phyloP scores from a whole-genome alignment of 352 stramenopile genomes.

The Peronospora belbahrii region DNA sequence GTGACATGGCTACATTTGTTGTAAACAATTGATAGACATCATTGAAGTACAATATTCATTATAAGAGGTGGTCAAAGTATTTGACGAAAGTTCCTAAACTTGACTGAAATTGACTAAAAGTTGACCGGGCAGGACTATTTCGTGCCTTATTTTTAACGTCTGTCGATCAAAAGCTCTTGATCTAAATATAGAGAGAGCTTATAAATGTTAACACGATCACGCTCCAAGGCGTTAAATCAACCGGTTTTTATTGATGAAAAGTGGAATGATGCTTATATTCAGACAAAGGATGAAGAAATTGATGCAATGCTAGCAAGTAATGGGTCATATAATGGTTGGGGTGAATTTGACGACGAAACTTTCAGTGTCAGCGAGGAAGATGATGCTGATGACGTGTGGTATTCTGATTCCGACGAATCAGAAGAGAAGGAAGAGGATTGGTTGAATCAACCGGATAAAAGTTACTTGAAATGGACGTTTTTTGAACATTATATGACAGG shows the following conservation, averaged over 20 bases:
- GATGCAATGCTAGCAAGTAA: constrained; percentile 53
- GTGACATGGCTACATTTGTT: constrained; percentile 11
- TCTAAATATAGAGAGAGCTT: too few species aligned
- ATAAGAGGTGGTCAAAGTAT: too few species aligned
- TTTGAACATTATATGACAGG: constrained; percentile 27
- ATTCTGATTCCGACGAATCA: constrained; percentile 31
- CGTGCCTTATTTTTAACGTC: too few species aligned
- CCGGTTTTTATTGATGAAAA: constrained; percentile 76
- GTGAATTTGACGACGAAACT: constrained; percentile 37
- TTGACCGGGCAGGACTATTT: too few species aligned
- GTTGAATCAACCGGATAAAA: constrained; percentile 1
- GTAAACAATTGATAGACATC: too few species aligned
- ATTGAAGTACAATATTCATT: too few species aligned
- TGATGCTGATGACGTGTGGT: constrained; percentile 28
- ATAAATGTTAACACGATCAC: constrained; percentile 76
- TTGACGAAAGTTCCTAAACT: too few species aligned
- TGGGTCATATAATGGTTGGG: constrained; percentile 39
- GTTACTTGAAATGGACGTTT: constrained; percentile 1
- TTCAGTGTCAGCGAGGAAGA: constrained; percentile 17
- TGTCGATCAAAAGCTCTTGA: too few species aligned
- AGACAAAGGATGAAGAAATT: constrained; percentile 79
- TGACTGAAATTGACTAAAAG: too few species aligned
- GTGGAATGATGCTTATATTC: constrained; percentile 80
- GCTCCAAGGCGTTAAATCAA: constrained; percentile 50
- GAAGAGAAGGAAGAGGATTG: constrained; percentile 21